phyloP scores from a whole-genome alignment of 2,329 filamentous ascomycete genomes.

The Colletotrichum echinochloae region DNA sequence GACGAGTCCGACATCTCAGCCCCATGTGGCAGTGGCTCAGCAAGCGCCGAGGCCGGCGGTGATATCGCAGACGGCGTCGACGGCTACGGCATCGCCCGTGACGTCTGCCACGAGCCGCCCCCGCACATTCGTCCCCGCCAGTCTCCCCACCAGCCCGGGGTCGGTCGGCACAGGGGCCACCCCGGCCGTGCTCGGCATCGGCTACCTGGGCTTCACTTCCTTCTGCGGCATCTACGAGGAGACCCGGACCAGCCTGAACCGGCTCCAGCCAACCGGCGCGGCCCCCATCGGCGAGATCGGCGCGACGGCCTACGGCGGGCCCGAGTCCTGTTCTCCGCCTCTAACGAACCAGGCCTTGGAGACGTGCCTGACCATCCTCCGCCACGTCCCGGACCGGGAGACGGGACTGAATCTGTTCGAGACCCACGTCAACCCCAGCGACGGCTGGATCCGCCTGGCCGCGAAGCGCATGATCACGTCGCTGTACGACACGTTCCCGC shows the following conservation, averaged over 20 bases:
- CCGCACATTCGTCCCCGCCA: constrained; percentile 12
- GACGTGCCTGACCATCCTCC: constrained; percentile 53
- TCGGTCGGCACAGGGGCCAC: constrained; percentile 21
- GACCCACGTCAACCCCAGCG: constrained; percentile 42
- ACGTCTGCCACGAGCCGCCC: constrained; percentile 36
- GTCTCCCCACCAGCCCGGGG: constrained; percentile 36
- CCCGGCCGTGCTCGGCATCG: constrained; percentile 43
- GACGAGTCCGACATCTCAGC: constrained; percentile 3
- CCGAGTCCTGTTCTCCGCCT: constrained; percentile 29
- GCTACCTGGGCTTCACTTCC: constrained; percentile 61
- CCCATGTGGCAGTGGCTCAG: not conserved
- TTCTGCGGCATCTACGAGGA: constrained; percentile 57
- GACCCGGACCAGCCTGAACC: constrained; percentile 54
- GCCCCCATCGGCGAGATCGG: constrained; percentile 32
- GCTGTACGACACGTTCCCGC: constrained; percentile 48
- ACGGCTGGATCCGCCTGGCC: constrained; percentile 50
- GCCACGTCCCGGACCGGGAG: constrained; percentile 48
- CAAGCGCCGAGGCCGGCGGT: not conserved
- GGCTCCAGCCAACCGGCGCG: constrained; percentile 44
- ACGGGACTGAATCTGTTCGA: constrained; percentile 44
- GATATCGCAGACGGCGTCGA: constrained; percentile 6
- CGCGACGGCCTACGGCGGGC: constrained; percentile 13
- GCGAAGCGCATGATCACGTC: constrained; percentile 48
- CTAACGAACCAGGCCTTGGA: constrained; percentile 45
- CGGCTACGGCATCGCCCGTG: constrained; percentile 11